phyloP scores from a whole-genome alignment of 495 filamentous ascomycete genomes.

The Cercophora sp. region DNA sequence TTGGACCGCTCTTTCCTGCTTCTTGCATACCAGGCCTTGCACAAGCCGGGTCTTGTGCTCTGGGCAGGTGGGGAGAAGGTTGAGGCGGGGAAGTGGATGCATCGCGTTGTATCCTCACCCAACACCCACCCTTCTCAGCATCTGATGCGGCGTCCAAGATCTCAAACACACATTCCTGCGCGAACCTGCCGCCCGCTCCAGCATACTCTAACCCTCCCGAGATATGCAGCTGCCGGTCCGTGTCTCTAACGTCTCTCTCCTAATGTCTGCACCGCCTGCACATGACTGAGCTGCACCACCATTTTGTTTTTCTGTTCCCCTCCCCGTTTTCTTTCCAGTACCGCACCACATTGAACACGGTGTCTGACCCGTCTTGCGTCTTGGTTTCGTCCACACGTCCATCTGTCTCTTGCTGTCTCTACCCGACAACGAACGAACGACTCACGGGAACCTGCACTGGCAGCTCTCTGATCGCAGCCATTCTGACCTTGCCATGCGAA shows the following conservation, averaged over 20 bases:
- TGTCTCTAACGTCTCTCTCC: constrained; percentile 19
- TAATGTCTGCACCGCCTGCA: constrained; percentile 11
- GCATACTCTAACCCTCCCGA: constrained; percentile 23
- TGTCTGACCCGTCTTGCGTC: constrained; percentile 28
- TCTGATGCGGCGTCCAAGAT: constrained; percentile 16
- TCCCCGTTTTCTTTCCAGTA: constrained; percentile 9
- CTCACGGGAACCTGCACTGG: constrained; percentile 37
- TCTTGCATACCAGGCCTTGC: not conserved
- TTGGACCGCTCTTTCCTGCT: not conserved
- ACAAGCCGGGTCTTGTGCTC: not conserved
- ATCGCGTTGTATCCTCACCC: constrained; percentile 9
- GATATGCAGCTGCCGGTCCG: constrained; percentile 30
- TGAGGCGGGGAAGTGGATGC: constrained; percentile 11
- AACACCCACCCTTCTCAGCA: no score
- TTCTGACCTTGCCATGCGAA: constrained; percentile 41
- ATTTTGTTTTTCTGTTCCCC: constrained; percentile 5
- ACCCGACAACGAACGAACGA: constrained; percentile 28
- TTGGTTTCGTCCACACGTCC: constrained; percentile 8
- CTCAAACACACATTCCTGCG: constrained; percentile 30
- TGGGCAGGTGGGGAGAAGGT: constrained; percentile 4
- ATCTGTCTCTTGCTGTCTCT: constrained; percentile 18
- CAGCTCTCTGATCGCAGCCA: constrained; percentile 38
- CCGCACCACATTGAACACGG: constrained; percentile 10
- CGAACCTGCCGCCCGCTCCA: constrained; percentile 10
- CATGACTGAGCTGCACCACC: constrained; percentile 1